Evolutionary conservation across 2,329 filamentous ascomycete genomes (phyloP).

Genomic region (Epichloe baconii): DNA sequence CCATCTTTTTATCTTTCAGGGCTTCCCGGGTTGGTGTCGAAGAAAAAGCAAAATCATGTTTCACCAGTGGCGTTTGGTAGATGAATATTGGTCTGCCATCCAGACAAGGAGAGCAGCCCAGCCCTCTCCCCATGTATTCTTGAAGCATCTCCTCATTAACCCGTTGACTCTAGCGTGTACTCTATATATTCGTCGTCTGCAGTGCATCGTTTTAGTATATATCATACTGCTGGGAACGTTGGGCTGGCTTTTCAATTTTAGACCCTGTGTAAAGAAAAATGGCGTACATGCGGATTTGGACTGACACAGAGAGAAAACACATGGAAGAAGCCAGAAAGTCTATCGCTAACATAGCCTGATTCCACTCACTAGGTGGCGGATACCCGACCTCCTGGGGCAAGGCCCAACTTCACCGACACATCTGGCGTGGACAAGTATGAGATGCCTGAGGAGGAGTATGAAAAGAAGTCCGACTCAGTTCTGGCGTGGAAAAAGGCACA

Average conservation of each 20-base stretch:
- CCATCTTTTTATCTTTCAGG: neutral
- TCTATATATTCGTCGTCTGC: neutral
- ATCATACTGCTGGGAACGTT: neutral
- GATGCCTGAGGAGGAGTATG: conserved; percentile 78
- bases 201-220: neutral
- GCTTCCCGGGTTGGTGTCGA: neutral
- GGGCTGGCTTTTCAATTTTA: neutral
- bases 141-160: neutral
- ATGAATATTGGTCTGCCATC: neutral
- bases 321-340: neutral
- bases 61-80: neutral
- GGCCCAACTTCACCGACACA: conserved; percentile 70
- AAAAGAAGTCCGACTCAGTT: conserved; percentile 74
- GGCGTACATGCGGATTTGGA: neutral
- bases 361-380: conserved; percentile 53
- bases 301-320: neutral
- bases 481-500: conserved; percentile 92
- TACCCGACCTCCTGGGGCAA: conserved; percentile 59
- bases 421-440: conserved; percentile 78
- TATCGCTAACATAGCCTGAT: conserved; percentile 16
- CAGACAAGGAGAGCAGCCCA: neutral
- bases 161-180: neutral
- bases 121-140: neutral
- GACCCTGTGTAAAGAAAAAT: neutral
- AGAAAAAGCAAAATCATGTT: neutral